Conservation (phyloP, 2,329 filamentous ascomycete species). For the Pseudogymnoascus sp. region DNA sequence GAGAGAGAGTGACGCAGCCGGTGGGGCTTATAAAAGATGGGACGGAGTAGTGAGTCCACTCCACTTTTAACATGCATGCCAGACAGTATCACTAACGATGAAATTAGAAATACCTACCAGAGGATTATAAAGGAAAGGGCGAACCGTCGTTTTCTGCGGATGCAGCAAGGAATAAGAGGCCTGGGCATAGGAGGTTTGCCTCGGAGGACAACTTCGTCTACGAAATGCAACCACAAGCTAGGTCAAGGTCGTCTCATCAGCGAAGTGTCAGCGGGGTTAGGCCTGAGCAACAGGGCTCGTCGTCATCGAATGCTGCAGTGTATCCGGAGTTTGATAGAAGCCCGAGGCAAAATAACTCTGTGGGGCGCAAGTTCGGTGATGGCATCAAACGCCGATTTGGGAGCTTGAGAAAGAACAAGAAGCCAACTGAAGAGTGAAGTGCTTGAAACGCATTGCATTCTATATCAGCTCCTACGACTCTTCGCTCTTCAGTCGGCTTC, state of each 20-base stretch:
- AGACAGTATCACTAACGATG: slow-evolving; percentile 18
- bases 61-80: background rate
- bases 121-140: slow-evolving; percentile 76
- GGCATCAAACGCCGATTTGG: slow-evolving; percentile 47
- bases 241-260: slow-evolving; percentile 27
- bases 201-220: slow-evolving; percentile 31
- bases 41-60: slow-evolving; percentile 56
- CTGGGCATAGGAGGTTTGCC: slow-evolving; percentile 21
- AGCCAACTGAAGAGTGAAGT: slow-evolving; percentile 13
- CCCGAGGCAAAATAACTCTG: slow-evolving; percentile 26
- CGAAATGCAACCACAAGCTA: slow-evolving; percentile 40
- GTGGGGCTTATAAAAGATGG: slow-evolving; percentile 72
- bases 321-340: slow-evolving; percentile 14
- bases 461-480: background rate
- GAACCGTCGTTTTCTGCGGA: slow-evolving; percentile 68
- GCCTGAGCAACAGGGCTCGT: background rate
- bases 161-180: slow-evolving; percentile 46
- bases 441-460: background rate
- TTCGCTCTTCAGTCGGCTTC: background rate
- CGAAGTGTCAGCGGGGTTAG: slow-evolving; percentile 37
- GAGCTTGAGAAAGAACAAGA: slow-evolving; percentile 40
- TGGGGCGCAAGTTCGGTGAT: slow-evolving; percentile 36
- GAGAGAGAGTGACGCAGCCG: slow-evolving; percentile 57
- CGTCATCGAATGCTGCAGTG: background rate
- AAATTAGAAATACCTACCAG: slow-evolving; percentile 56